phyloP scores from a whole-genome alignment of 441 rosid genomes.

The Mallotus japonicus region DNA sequence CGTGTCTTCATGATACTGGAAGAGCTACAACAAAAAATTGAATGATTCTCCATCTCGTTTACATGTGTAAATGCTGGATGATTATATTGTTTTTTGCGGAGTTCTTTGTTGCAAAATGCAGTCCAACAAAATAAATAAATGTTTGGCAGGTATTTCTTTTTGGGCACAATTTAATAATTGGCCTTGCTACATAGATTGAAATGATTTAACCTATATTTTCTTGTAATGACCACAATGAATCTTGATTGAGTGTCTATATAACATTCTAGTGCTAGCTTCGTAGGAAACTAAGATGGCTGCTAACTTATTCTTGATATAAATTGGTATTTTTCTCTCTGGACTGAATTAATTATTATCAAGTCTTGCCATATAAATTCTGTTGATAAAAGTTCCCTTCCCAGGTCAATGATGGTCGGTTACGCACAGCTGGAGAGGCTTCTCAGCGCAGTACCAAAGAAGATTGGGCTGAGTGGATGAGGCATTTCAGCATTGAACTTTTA shows the following conservation, averaged over 20 bases:
- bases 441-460: constrained; percentile 99
- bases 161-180: background rate
- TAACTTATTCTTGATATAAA: background rate
- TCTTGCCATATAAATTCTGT: background rate
- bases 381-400: constrained; percentile 23
- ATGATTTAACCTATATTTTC: no score
- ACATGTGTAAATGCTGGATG: background rate
- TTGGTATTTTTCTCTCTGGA: background rate
- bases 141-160: background rate
- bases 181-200: background rate
- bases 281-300: background rate
- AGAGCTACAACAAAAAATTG: background rate
- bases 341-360: background rate
- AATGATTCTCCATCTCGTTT: background rate
- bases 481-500: constrained; percentile 96
- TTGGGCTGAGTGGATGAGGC: constrained; percentile 99
- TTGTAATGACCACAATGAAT: no score
- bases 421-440: constrained; percentile 99
- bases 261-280: background rate
- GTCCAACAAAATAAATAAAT: background rate
- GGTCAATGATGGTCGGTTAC: constrained; percentile 92
- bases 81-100: background rate
- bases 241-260: background rate
- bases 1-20: background rate
- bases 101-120: background rate